A percentile compares a stretch with the other conserved stretches of the same genome.
phyloP scores from a whole-genome alignment of 1,139 yeast genomes.

The Blastobotrys petasosporus region DNA sequence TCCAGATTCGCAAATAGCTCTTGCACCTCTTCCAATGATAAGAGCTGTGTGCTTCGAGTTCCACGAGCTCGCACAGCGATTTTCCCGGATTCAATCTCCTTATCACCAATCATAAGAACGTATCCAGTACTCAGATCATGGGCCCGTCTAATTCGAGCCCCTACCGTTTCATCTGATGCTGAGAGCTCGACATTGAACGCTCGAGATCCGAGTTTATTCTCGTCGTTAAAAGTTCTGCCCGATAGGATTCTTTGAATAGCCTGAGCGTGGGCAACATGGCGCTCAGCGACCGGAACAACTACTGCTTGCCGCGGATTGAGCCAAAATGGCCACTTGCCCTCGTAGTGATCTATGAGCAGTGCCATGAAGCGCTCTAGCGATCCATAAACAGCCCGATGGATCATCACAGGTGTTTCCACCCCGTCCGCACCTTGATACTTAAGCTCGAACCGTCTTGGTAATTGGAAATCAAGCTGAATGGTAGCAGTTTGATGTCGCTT shows the following conservation, averaged over 20 bases:
- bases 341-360: conserved; percentile 79
- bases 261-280: conserved; percentile 51
- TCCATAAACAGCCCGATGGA: conserved; percentile 94
- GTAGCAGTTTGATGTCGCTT: conserved; percentile 95
- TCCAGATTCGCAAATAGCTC: conserved; percentile 26
- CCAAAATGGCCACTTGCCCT: conserved; percentile 99
- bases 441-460: conserved; percentile 79
- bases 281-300: conserved; percentile 69
- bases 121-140: conserved; percentile 70
- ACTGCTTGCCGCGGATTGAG: conserved; percentile 89
- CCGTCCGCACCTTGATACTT: conserved; percentile 38
- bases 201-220: conserved; percentile 43
- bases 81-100: conserved; percentile 58
- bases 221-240: conserved; percentile 32
- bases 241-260: conserved; percentile 43
- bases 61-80: conserved; percentile 65
- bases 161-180: conserved; percentile 68
- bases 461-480: conserved; percentile 89
- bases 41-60: conserved; percentile 39
- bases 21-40: conserved; percentile 27
- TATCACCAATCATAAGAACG: conserved; percentile 80
- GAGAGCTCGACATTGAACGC: conserved; percentile 75
- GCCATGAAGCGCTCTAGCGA: conserved; percentile 91
- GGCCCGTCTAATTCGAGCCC: conserved; percentile 75
- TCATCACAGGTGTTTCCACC: conserved; percentile 61